Evolutionary conservation across 257 asterid species (phyloP), one percentile per base, ranked within the genome.

Genomic region (Rehmannia glutinosa): DNA sequence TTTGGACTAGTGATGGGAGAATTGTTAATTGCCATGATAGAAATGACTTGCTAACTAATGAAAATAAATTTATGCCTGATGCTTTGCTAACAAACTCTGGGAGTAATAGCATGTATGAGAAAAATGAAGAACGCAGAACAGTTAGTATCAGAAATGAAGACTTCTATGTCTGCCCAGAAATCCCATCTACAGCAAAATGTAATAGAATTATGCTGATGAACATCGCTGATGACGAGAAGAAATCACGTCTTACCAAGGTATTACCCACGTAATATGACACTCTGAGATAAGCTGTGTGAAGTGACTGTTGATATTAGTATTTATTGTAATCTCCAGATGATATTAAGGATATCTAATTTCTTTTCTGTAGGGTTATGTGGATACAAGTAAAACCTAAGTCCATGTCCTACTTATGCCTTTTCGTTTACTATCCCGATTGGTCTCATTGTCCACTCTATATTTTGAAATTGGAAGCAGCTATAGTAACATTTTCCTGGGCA

Each of bases 141-240:
- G 74, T 47, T 61, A 62, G 62, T 59, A 58, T 73, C 59, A 67
- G 56, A 59, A 50, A 71, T 74, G 73, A 73, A 66, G 80, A 73
- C 39, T 28, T 20, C 0, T n/a, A 19, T 75, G 74, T 65, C 59
- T 47, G 68, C 62, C 47, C 23, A 8, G 70, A 6, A 15, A 30
- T 68, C 71, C 77, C 64, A 27, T 62, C 71, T 15, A 61, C 60
- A 17, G 73, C 78, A 66, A 80, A 58, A 50, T 63, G 51, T 39
- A 46, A 72, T 43, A 81, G 72, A 74, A 77, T 93, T 74, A 82
- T 86, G 91, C 78, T 93, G 77, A 92, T 90, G 98, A 83, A 92
- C 73, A 92, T 92, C 69, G 98, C 93, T 23, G 97, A 93, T 73
- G 87, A 75, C 13, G 77, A 76, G 41, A 93, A 93, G 83, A 93